Evolutionary conservation across 140 eudicot species (phyloP).

Genomic region (Anethum foeniculum): DNA sequence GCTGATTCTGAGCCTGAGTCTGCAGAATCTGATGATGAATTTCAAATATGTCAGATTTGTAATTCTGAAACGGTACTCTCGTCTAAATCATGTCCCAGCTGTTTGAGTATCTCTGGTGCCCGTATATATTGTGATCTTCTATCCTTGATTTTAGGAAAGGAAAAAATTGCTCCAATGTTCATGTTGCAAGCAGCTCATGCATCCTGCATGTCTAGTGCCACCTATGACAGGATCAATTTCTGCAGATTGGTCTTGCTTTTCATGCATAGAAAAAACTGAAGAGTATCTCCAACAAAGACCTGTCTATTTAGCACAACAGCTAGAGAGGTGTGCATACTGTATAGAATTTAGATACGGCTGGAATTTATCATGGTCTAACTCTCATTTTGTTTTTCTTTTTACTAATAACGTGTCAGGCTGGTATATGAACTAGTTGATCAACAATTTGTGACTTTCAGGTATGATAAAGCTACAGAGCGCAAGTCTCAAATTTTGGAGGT

Average conservation of each 20-base stretch:
- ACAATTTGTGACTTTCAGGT: slow-evolving; percentile 40
- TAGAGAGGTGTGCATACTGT: slow-evolving; percentile 40
- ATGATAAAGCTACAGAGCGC: slow-evolving; percentile 75
- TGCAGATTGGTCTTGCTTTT: slow-evolving; percentile 73
- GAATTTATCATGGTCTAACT: not conserved
- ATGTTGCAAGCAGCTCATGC: slow-evolving; percentile 79
- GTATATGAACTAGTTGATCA: not conserved
- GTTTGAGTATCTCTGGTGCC: slow-evolving; percentile 7
- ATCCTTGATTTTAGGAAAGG: slow-evolving; percentile 53
- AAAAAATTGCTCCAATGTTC: slow-evolving; percentile 85
- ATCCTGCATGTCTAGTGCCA: slow-evolving; percentile 76
- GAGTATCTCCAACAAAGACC: slow-evolving; percentile 70
- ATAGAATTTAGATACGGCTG: not conserved
- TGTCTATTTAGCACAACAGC: slow-evolving; percentile 54
- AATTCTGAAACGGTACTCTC: slow-evolving; percentile 67
- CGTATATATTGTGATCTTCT: slow-evolving; percentile 4
- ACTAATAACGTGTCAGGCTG: not conserved
- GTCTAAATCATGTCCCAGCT: not conserved
- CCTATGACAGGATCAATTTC: slow-evolving; percentile 51
- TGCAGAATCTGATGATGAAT: slow-evolving; percentile 85
- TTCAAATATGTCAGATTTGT: slow-evolving; percentile 91
- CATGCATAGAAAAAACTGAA: slow-evolving; percentile 90
- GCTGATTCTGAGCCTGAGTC: slow-evolving; percentile 79
- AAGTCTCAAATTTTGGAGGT: slow-evolving; percentile 60
- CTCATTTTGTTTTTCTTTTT: not conserved